Evolutionary conservation across 495 filamentous ascomycete genomes (phyloP).

Genomic region (Talaromyces ruber): DNA sequence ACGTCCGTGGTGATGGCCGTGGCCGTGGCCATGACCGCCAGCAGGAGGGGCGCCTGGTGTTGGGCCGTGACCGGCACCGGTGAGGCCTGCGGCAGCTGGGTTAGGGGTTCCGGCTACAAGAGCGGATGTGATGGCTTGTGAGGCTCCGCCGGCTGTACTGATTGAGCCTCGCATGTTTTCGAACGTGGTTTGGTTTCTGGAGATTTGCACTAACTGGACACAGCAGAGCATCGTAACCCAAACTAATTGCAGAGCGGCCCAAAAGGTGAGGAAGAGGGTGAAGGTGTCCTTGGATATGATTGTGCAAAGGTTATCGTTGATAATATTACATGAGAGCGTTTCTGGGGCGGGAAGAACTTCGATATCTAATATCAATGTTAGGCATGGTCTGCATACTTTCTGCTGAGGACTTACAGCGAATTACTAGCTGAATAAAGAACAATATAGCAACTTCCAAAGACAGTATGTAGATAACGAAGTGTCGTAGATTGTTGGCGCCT

Average conservation of each 20-base stretch:
- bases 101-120: constrained; percentile 65
- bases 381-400: background rate
- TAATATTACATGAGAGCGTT: constrained; percentile 59
- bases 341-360: constrained; percentile 40
- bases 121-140: constrained; percentile 65
- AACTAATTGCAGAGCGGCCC: constrained; percentile 72
- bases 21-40: constrained; percentile 27
- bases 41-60: constrained; percentile 26
- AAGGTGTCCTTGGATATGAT: constrained; percentile 73
- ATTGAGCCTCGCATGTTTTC: constrained; percentile 77
- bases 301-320: constrained; percentile 64
- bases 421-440: constrained; percentile 44
- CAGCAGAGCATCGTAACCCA: constrained; percentile 95
- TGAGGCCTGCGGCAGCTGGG: constrained; percentile 61
- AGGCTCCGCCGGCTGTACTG: constrained; percentile 35
- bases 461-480: constrained; percentile 85
- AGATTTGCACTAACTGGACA: constrained; percentile 85
- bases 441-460: constrained; percentile 68
- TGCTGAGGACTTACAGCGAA: constrained; percentile 40
- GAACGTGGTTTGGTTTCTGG: constrained; percentile 87
- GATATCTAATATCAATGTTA: constrained; percentile 37
- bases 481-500: constrained; percentile 86
- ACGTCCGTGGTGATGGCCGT: constrained; percentile 25
- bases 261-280: constrained; percentile 67
- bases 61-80: constrained; percentile 41